Percentiles rank a stretch among this genome's conserved stretches.
These are phyloP conservation scores for Phytopythium delawarense DNA, from an alignment of 352 stramenopile genomes.

Conservation along the genomic window DNA sequence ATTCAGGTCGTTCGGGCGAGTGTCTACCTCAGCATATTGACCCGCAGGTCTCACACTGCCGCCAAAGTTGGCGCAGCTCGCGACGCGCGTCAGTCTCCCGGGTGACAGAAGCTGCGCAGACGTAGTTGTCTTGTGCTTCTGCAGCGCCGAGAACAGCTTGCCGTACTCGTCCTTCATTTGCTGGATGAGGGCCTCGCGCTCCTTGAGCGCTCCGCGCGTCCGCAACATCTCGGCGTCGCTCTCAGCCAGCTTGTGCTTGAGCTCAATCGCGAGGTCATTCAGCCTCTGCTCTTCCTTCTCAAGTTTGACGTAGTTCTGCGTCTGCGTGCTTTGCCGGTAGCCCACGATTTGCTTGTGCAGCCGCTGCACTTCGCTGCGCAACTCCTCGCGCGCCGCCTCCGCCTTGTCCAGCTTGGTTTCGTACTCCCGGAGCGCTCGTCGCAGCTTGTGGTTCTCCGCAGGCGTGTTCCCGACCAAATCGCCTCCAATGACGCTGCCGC, in stretches of 20 bases:
- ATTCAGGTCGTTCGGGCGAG: background rate
- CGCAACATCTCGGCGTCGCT: conserved; percentile 50
- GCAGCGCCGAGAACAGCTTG: conserved; percentile 58
- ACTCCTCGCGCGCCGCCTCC: conserved; percentile 36
- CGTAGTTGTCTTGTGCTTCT: conserved; percentile 43
- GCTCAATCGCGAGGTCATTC: conserved; percentile 23
- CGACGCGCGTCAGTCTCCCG: conserved; percentile 14
- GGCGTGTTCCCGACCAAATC: conserved; percentile 19
- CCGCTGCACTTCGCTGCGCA: conserved; percentile 30
- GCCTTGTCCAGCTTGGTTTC: conserved; percentile 42
- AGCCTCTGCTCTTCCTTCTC: conserved; percentile 43
- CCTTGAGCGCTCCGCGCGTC: conserved; percentile 42
- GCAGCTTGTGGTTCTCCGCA: conserved; percentile 47
- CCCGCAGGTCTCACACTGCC: background rate
- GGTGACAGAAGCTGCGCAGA: conserved; percentile 11
- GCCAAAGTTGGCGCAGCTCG: conserved; percentile 6
- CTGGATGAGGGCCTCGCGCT: conserved; percentile 40
- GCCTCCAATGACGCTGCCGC: background rate
- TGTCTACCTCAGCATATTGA: background rate
- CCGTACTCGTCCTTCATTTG: conserved; percentile 75
- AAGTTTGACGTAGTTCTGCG: conserved; percentile 41
- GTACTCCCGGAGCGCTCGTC: conserved; percentile 48
- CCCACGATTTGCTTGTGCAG: conserved; percentile 53
- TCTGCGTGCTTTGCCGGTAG: conserved; percentile 43
- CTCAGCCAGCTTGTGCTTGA: conserved; percentile 24